Evolutionary conservation across 306 rosid species (phyloP).

Genomic region (Ormosia emarginata): DNA sequence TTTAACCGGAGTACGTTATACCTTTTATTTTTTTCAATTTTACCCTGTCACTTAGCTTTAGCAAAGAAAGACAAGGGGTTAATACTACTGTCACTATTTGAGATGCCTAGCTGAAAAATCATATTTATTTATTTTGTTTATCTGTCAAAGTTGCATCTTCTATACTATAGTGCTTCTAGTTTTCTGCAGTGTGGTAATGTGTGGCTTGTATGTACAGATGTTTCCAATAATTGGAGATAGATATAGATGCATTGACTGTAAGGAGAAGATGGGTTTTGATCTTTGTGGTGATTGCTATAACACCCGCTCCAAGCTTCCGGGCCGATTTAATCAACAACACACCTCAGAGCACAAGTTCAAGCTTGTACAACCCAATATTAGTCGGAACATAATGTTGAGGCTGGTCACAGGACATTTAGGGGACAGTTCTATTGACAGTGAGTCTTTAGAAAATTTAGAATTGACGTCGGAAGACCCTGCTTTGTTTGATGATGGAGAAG

Average conservation of each 20-base stretch:
- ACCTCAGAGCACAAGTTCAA: constrained; percentile 67
- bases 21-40: neutral
- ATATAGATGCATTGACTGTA: constrained; percentile 69
- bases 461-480: constrained; percentile 15
- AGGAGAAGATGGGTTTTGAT: constrained; percentile 65
- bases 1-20: neutral
- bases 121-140: neutral
- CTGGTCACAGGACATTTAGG: constrained; percentile 31
- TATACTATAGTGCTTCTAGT: neutral
- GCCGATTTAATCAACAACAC: constrained; percentile 94
- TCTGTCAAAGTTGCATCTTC: neutral
- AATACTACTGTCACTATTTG: neutral
- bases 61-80: too few species aligned
- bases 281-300: constrained; percentile 76
- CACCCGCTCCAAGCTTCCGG: constrained; percentile 65
- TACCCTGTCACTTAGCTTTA: neutral
- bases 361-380: constrained; percentile 11
- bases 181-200: neutral
- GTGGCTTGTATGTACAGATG: constrained; percentile 44
- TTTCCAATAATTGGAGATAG: constrained; percentile 72
- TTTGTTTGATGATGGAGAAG: constrained; percentile 30
- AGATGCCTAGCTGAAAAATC: neutral
- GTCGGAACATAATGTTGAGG: constrained; percentile 26
- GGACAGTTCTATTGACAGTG: constrained; percentile 22
- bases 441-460: constrained; percentile 33